Evolutionary conservation across 2,329 filamentous ascomycete genomes (phyloP), one percentile per base, ranked within the genome.

Genomic region (Sarocladium strictum): DNA sequence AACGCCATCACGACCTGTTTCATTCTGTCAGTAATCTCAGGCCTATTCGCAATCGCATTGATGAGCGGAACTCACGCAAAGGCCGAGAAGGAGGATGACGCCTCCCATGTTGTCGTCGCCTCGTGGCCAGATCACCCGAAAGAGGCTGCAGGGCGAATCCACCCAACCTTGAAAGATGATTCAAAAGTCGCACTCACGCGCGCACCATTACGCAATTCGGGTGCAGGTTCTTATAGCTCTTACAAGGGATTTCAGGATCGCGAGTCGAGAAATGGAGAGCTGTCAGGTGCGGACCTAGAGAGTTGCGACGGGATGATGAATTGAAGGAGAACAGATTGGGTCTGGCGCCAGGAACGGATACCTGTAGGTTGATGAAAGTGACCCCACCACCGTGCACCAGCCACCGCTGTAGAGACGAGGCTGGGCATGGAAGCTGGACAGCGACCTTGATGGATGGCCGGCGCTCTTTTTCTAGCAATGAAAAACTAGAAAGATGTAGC

Each of bases 1-100:
- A 82, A 61, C 58, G 80, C 78, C 80, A 83, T 83, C 58, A 83
- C 74, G 65, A 77, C 71, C 77, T 80, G 56, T 52, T 33, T 19
- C 24, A 21, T 5, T 40, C 56, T 54, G 59, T 66, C 53, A 66
- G 62, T 55, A 37, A 5, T 21, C 10, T 23, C n/a, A 33, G 19
- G 21, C 47, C 19, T 17, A 54, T n/a, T 32, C 45, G 24, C 49
- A 17, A 17, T 26, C 23, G 29, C 38, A 9, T 11, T 11, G 17
- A 43, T 17, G 38, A 21, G 19, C 12, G 19, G 29, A 27, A 70
- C 72, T 61, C 64, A 74, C 72, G 63, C 72, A 71, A 60, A 74
- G 64, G 59, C 65, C 68, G 37, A 74, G 64, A 53, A 74, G 65
- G 57, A 74, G 59, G 45, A 73, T 60, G 55, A 74, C 63, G 37